Conservation (phyloP, 1,284 basidiomycete species). For the Fistulina hepatica region DNA sequence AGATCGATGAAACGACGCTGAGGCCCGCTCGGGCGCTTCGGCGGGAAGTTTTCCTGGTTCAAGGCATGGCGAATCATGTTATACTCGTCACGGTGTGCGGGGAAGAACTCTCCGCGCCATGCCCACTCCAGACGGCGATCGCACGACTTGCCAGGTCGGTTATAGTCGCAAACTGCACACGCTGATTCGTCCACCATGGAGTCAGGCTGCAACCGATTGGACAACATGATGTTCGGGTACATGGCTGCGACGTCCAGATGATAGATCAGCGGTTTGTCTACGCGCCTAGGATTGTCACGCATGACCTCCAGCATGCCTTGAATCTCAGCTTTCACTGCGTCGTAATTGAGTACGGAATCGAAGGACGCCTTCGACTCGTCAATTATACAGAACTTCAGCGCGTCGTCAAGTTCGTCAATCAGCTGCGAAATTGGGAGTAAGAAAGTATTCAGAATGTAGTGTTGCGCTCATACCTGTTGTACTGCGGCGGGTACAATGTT, state of each 20-base stretch:
- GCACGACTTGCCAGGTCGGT: constrained; percentile 91
- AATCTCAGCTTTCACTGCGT: constrained; percentile 82
- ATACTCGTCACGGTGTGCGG: constrained; percentile 94
- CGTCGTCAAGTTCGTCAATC: constrained; percentile 89
- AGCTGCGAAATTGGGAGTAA: constrained; percentile 44
- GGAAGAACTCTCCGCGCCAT: constrained; percentile 98
- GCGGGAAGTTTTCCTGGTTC: constrained; percentile 89
- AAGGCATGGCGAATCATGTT: constrained; percentile 99
- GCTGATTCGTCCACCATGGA: constrained; percentile 95
- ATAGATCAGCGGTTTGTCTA: constrained; percentile 94
- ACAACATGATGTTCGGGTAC: constrained; percentile 99
- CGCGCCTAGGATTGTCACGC: constrained; percentile 84
- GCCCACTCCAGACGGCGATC: constrained; percentile 96
- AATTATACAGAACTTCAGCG: constrained; percentile 80
- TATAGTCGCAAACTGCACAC: constrained; percentile 98
- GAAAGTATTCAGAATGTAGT: constrained; percentile 8
- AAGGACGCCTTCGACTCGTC: constrained; percentile 81
- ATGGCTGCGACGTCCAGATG: constrained; percentile 99
- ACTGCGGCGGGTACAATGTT: constrained; percentile 85
- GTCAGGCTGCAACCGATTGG: constrained; percentile 96
- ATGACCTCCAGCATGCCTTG: constrained; percentile 73
- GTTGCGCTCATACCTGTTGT: constrained; percentile 51
- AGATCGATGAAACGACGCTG: constrained; percentile 82
- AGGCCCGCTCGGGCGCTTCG: constrained; percentile 64
- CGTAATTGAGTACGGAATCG: constrained; percentile 90